A percentile compares a stretch with the other conserved stretches of the same genome.
Evolutionary conservation across 169 alveolate genomes (phyloP).

Genomic region (Haemoproteus tartakovskyi): DNA sequence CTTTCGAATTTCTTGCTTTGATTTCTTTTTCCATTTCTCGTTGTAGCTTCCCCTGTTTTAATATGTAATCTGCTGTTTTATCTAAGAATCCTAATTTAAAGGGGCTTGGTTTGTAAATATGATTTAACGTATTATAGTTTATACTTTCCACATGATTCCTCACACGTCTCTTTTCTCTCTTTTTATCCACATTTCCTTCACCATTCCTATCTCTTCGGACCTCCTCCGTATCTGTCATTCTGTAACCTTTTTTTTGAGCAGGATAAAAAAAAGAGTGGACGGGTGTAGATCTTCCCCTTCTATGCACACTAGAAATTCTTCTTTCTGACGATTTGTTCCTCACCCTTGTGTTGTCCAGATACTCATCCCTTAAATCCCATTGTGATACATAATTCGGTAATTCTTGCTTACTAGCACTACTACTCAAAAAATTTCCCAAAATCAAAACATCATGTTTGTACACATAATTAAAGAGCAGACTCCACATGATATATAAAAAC

Average conservation of each 20-base stretch:
- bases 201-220: too few species aligned
- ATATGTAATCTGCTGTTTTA: slow-evolving; percentile 49
- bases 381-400: background rate
- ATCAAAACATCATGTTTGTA: slow-evolving; percentile 26
- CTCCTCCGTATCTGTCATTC: too few species aligned
- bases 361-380: too few species aligned
- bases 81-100: slow-evolving; percentile 56
- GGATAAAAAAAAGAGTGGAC: too few species aligned
- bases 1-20: slow-evolving; percentile 52
- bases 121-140: slow-evolving; percentile 24
- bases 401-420: background rate
- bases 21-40: slow-evolving; percentile 61
- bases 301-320: too few species aligned
- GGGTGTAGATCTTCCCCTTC: too few species aligned
- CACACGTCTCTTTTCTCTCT: too few species aligned
- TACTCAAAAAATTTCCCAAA: slow-evolving; percentile 6
- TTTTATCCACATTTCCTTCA: too few species aligned
- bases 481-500: slow-evolving; percentile 43
- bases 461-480: slow-evolving; percentile 28
- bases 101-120: slow-evolving; percentile 47
- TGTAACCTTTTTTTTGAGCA: too few species aligned
- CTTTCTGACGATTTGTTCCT: too few species aligned
- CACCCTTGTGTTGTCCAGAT: too few species aligned
- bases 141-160: too few species aligned
- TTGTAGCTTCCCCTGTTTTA: slow-evolving; percentile 55